Evolutionary conservation across 176 grass and related monocot genomes (phyloP), one percentile per base, ranked within the genome.

Genomic region (Aegilops speltoides): DNA sequence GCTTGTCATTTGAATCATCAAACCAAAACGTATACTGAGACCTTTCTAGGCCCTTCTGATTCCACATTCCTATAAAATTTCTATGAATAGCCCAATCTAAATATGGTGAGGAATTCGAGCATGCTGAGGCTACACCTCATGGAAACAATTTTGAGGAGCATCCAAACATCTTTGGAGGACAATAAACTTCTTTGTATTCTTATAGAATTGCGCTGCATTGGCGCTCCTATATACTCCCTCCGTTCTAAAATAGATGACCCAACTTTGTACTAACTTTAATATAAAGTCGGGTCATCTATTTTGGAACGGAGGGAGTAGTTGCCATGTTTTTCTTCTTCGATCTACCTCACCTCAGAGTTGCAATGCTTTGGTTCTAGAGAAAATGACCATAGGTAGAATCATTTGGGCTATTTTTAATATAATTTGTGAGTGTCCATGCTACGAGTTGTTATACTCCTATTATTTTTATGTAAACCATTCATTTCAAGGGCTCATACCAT

Each of bases 1-100:
- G 4, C 45, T 11, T 67, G 68, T 86, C 31, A 11, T 8, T 83
- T 79, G 43, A 48, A 83, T 87, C 0, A 59, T 78, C 78, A 43
- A 78, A 63, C 22, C 48, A 16, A 82, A 82, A 73, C 29, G 3
- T 68, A 17, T 9, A 68, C 15, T 68, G 16, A 3, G 19, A 19
- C 29, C 1, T 34, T 9, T 73, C 22, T 22, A 73, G n/a, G 12
- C n/a, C 11, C 38, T 73, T 46, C 6, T 46, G 70, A 8, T 15
- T 73, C 13, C 4, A 26, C n/a, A 26, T 73, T 73, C 38, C 68
- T 45, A n/a, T 1, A 24, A n/a, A 3, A 19, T 54, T 46, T 73
- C 3, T 24, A 4, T 13, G 38, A 73, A 6, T 16, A 3, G 73
- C 45, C 54, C 24, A 29, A 52, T 52, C 16, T 15, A 75, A 41